phyloP scores from a whole-genome alignment of 179 eudicot species.

The Amaranthus tricolor region DNA sequence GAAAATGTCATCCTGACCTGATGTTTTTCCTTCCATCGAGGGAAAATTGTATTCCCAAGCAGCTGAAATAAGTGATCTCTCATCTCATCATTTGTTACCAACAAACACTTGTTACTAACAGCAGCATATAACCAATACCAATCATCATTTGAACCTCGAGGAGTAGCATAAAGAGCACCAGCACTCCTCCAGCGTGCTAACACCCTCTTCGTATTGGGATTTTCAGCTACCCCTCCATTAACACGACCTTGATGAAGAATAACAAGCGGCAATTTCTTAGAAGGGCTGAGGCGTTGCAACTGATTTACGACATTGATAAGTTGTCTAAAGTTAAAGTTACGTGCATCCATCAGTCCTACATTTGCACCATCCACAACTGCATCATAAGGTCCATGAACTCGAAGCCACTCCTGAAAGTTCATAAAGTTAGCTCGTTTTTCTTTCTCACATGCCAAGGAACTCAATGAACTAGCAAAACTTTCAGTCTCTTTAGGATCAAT shows the following conservation, averaged over 20 bases:
- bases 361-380: constrained; percentile 94
- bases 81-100: constrained; percentile 56
- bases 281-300: constrained; percentile 53
- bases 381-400: constrained; percentile 82
- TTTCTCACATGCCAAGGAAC: constrained; percentile 57
- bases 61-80: constrained; percentile 56
- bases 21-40: constrained; percentile 58
- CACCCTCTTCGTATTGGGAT: constrained; percentile 50
- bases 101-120: constrained; percentile 43
- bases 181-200: constrained; percentile 60
- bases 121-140: constrained; percentile 72
- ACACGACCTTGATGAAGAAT: constrained; percentile 69
- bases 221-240: constrained; percentile 55
- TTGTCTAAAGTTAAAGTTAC: constrained; percentile 55
- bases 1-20: constrained; percentile 68
- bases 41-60: constrained; percentile 47
- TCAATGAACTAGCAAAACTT: constrained; percentile 59
- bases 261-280: constrained; percentile 74
- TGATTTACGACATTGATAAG: constrained; percentile 56
- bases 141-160: constrained; percentile 86
- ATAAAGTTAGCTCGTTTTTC: constrained; percentile 55
- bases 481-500: constrained; percentile 90
- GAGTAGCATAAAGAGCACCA: constrained; percentile 74
- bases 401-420: constrained; percentile 87
- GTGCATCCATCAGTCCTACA: constrained; percentile 52